Evolutionary conservation across 495 filamentous ascomycete species (phyloP).

Genomic region (Neurospora sp.): DNA sequence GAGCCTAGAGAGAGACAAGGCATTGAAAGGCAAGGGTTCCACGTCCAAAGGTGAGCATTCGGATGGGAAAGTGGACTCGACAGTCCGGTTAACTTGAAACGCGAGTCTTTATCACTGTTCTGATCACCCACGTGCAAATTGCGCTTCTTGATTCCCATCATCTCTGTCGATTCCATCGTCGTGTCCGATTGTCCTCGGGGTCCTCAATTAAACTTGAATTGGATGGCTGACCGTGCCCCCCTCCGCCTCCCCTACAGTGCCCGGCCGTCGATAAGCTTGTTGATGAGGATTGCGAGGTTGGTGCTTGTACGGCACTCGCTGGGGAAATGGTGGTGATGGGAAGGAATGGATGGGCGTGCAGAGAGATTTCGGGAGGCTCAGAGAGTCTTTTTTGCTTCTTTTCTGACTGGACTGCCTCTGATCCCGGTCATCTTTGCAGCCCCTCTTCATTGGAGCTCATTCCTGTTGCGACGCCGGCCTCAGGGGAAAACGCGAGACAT

Average conservation of each 20-base stretch:
- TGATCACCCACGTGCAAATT: neutral
- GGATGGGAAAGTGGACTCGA: neutral
- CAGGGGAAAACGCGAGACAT: neutral
- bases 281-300: neutral
- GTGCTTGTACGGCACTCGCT: neutral
- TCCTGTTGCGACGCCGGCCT: neutral
- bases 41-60: neutral
- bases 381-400: neutral
- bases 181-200: neutral
- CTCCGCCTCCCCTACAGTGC: neutral
- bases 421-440: neutral
- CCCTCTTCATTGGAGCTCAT: neutral
- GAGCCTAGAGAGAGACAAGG: neutral
- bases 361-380: neutral
- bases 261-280: neutral
- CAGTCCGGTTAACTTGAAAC: neutral
- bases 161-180: neutral
- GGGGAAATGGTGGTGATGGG: neutral
- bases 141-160: neutral
- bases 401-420: neutral
- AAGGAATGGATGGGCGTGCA: neutral
- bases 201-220: neutral
- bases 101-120: neutral
- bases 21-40: neutral
- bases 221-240: neutral